A percentile compares a stretch with the other conserved stretches of the same genome.
phyloP scores from a whole-genome alignment of 2,329 filamentous ascomycete species.

The Fusarium gaditjirri region DNA sequence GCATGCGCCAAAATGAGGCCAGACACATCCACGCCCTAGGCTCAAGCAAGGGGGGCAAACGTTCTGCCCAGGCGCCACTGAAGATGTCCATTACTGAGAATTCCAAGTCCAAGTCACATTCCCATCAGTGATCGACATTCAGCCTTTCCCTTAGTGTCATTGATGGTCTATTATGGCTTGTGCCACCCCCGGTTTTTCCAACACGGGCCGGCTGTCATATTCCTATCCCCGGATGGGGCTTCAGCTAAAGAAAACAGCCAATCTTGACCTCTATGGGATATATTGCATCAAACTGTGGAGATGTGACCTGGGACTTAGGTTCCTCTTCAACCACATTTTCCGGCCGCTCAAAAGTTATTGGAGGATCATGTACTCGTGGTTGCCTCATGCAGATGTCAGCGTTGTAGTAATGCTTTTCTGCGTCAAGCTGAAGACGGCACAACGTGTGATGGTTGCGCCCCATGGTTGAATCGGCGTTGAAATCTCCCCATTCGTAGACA shows the following conservation, averaged over 20 bases:
- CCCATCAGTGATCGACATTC: not conserved
- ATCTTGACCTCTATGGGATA: not conserved
- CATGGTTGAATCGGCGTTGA: not conserved
- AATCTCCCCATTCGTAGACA: not conserved
- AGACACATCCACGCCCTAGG: not conserved
- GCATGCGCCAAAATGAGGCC: not conserved
- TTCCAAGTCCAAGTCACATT: not conserved
- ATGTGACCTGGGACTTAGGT: not conserved
- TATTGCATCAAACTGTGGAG: not conserved
- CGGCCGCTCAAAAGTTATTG: not conserved
- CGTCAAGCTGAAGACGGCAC: not conserved
- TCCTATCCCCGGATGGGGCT: not conserved
- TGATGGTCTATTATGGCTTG: not conserved
- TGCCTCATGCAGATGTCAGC: not conserved
- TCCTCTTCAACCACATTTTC: fast-evolving
- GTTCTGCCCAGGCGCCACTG: not conserved
- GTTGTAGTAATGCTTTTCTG: not conserved
- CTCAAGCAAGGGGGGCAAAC: not conserved
- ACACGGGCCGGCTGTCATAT: not conserved
- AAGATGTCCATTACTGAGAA: not conserved
- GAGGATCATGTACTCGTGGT: not conserved
- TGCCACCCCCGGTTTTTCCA: not conserved
- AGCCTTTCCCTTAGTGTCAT: not conserved
- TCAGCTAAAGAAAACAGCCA: not conserved
- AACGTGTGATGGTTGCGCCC: not conserved